Percentiles rank a stretch among this genome's conserved stretches.
Evolutionary conservation across 164 flowering plant species (phyloP).

Genomic region (Magnolia changhungtana): DNA sequence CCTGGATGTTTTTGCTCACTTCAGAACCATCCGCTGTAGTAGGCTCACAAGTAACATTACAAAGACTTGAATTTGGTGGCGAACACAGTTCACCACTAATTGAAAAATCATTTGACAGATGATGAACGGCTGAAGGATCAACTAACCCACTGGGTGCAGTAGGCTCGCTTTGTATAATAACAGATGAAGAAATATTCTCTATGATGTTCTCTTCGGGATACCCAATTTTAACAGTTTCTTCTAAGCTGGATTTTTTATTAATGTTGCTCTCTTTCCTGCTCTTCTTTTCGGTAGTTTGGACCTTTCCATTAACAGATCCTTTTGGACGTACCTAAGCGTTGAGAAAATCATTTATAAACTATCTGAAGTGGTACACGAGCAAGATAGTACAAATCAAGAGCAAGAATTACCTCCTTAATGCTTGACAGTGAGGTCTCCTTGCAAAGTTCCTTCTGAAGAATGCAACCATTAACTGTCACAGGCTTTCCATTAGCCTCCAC

Average conservation of each 20-base stretch:
- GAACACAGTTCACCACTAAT: not conserved
- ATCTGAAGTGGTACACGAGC: slow-evolving; percentile 9
- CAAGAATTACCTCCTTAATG: slow-evolving; percentile 32
- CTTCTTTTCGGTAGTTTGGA: slow-evolving; percentile 42
- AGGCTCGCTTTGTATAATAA: slow-evolving; percentile 23
- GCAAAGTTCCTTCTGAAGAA: slow-evolving; percentile 11
- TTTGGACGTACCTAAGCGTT: slow-evolving; percentile 41
- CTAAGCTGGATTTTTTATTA: slow-evolving; percentile 26
- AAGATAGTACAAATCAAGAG: slow-evolving; percentile 12
- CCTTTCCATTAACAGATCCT: slow-evolving; percentile 35
- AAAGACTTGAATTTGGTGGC: slow-evolving; percentile 17
- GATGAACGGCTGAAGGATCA: slow-evolving; percentile 24
- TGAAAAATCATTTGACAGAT: slow-evolving; percentile 11
- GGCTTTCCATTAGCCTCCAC: slow-evolving; percentile 17
- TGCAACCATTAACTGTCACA: slow-evolving; percentile 13
- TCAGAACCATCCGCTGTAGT: slow-evolving; percentile 6
- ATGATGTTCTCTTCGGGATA: slow-evolving; percentile 17
- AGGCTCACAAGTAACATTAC: slow-evolving; percentile 18
- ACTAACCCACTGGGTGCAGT: slow-evolving; percentile 9
- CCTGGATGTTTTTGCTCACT: slow-evolving; percentile 17
- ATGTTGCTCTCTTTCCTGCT: slow-evolving; percentile 43
- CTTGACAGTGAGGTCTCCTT: slow-evolving; percentile 17
- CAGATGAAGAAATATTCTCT: slow-evolving; percentile 26
- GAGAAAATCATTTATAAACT: slow-evolving; percentile 26
- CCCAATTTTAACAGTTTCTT: slow-evolving; percentile 18